phyloP scores from a whole-genome alignment of 192 early-diverging fungal species.

The Backusella parvicylindrica region DNA sequence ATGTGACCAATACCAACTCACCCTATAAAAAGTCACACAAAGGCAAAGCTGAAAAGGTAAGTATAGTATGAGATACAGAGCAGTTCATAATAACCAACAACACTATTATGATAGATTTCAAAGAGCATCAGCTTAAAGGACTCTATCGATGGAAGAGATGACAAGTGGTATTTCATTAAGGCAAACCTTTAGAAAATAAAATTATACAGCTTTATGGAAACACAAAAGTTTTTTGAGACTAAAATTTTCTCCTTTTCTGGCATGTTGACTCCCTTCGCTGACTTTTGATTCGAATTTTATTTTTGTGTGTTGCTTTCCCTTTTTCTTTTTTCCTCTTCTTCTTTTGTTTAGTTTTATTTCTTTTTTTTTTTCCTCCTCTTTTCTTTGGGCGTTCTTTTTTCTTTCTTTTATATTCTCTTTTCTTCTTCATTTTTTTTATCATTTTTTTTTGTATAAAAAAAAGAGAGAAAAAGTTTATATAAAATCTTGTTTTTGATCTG shows the following conservation, averaged over 20 bases:
- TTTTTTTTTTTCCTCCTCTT: constrained; percentile 9
- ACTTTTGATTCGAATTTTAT: constrained; percentile 6
- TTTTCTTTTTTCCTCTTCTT: neutral
- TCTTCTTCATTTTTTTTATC: neutral
- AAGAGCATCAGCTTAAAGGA: neutral
- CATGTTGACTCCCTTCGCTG: constrained; percentile 1
- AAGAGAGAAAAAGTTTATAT: neutral
- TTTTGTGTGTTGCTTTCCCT: constrained; percentile 7
- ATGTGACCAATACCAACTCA: constrained; percentile 16
- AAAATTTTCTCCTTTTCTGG: neutral
- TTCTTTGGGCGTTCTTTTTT: neutral
- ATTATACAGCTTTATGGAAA: neutral
- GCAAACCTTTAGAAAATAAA: constrained; percentile 8
- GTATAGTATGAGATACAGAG: neutral
- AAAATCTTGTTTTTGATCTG: neutral
- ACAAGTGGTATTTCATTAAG: constrained; percentile 25
- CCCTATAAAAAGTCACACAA: constrained; percentile 18
- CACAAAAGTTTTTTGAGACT: neutral
- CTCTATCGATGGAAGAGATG: constrained; percentile 1
- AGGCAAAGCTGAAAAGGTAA: neutral
- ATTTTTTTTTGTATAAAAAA: neutral
- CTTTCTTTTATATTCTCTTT: neutral
- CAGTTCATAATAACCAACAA: neutral
- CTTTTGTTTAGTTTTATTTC: constrained; percentile 3
- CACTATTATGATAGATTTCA: neutral